Evolutionary conservation across 129 eudicot species (phyloP).

Genomic region (Logfia minima): DNA sequence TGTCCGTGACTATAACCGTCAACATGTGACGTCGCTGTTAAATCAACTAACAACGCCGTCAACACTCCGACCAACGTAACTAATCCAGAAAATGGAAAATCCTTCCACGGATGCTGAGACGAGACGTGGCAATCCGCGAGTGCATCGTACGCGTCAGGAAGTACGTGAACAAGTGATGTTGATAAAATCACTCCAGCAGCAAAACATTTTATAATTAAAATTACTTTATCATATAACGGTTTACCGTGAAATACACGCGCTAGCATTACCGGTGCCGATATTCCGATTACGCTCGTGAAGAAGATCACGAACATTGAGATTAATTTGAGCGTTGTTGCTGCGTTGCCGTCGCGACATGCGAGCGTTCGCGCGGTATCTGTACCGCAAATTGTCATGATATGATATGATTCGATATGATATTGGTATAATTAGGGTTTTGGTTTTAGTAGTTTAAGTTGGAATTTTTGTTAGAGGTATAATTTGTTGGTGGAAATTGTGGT

Average conservation of each 20-base stretch:
- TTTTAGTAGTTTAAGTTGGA: background rate
- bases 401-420: background rate
- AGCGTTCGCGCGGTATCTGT: constrained; percentile 43
- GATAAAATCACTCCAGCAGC: constrained; percentile 87
- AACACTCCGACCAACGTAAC: constrained; percentile 60
- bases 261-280: constrained; percentile 56
- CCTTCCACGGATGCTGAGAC: constrained; percentile 72
- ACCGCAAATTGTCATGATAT: constrained; percentile 40
- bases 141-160: constrained; percentile 75
- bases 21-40: constrained; percentile 67
- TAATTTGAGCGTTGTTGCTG: constrained; percentile 59
- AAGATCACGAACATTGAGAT: constrained; percentile 54
- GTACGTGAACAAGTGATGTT: constrained; percentile 76
- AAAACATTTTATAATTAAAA: constrained; percentile 62
- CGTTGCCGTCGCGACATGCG: constrained; percentile 57
- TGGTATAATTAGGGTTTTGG: background rate
- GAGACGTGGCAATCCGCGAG: constrained; percentile 63
- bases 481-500: background rate
- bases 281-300: constrained; percentile 61
- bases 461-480: background rate
- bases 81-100: constrained; percentile 71
- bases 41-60: constrained; percentile 61
- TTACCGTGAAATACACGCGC: constrained; percentile 65
- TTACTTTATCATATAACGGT: constrained; percentile 63
- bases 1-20: constrained; percentile 44